phyloP scores from a whole-genome alignment of 768 basidiomycete species.

The Lentinus brumalis region DNA sequence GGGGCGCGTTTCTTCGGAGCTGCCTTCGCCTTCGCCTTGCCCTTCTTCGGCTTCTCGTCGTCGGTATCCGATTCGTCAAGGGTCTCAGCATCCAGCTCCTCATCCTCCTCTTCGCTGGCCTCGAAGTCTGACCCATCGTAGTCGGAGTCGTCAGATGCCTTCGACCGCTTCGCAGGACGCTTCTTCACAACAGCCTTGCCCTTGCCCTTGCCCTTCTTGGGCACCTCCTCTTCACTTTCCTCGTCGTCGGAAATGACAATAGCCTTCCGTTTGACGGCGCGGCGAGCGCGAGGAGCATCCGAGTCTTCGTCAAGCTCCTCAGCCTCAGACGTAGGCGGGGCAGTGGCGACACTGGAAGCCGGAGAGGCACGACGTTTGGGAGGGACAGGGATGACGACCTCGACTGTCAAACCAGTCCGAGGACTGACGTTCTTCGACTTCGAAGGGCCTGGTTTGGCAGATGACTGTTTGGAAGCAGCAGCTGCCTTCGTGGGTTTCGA shows the following conservation, averaged over 20 bases:
- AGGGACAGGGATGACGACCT: conserved; percentile 54
- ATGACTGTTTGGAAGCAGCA: neutral
- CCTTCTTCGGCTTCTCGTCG: conserved; percentile 31
- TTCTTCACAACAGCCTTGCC: conserved; percentile 17
- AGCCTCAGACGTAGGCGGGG: conserved; percentile 32
- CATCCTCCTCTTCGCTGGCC: conserved; percentile 1
- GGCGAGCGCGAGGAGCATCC: conserved; percentile 31
- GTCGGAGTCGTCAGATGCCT: conserved; percentile 21
- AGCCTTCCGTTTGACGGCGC: conserved; percentile 37
- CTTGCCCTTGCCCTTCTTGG: conserved; percentile 15
- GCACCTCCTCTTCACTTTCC: conserved; percentile 31
- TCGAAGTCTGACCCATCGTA: conserved; percentile 17
- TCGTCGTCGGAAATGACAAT: conserved; percentile 60
- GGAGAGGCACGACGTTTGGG: conserved; percentile 21
- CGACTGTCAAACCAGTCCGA: conserved; percentile 44
- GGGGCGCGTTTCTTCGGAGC: conserved; percentile 11
- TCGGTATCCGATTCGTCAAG: conserved; percentile 24
- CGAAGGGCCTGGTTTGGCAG: neutral
- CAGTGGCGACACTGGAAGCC: conserved; percentile 37
- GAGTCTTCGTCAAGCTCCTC: conserved; percentile 40
- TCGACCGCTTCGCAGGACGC: conserved; percentile 20
- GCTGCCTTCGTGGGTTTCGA: neutral
- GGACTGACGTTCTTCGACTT: conserved; percentile 7
- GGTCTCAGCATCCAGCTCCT: neutral
- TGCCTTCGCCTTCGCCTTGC: conserved; percentile 29